Base-by-base conservation (phyloP, 2,329 filamentous ascomycete genomes). In the Fusarium camptoceras region DNA sequence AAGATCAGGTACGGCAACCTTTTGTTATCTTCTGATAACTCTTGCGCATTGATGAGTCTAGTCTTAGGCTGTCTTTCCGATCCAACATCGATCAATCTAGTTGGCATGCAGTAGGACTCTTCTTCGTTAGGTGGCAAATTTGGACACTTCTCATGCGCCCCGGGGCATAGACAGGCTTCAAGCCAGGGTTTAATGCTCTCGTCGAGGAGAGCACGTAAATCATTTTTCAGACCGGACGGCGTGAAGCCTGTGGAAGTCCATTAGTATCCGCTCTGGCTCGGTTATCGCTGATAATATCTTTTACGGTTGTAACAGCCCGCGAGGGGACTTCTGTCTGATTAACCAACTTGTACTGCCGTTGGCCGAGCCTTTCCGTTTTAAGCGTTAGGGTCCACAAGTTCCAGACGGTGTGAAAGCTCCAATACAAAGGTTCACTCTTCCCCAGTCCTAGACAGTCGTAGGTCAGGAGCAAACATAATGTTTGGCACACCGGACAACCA, bases 61-160 rank as follows among this genome's bases (percentile, higher is more conserved):
- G 9, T 2, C 4, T 5, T 18, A 1, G 34, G 34, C 0, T n/a
- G 10, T n/a, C 0, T 7, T 6, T 7, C 18, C 1, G 34, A 37
- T 0, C 34, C 34, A 0, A 37, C 34, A 37, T 37, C 18, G 4
- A 37, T 37, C 4, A 37, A 37, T 2, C 34, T 37, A 3, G 34
- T 37, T 0, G 34, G 34, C 34, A 37, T 37, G 1, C 10, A 18
- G 6, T 37, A 37, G 18, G 6, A 6, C 6, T 0, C 18, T 1
- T 37, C 10, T 37, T 37, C 34, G 3, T 37, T 37, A 4, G 1
- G 34, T 10, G 18, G 10, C 34, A 37, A n/a, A 2, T 12, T 12
- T 37, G 18, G 18, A 12, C 34, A 37, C 0, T n/a, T 12, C 1
- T 0, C 4, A 37, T 37, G 34, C 1, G 1, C 6, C 0, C 18